Evolutionary conservation across 1,284 basidiomycete species (phyloP).

Genomic region (Naganishia sp.): DNA sequence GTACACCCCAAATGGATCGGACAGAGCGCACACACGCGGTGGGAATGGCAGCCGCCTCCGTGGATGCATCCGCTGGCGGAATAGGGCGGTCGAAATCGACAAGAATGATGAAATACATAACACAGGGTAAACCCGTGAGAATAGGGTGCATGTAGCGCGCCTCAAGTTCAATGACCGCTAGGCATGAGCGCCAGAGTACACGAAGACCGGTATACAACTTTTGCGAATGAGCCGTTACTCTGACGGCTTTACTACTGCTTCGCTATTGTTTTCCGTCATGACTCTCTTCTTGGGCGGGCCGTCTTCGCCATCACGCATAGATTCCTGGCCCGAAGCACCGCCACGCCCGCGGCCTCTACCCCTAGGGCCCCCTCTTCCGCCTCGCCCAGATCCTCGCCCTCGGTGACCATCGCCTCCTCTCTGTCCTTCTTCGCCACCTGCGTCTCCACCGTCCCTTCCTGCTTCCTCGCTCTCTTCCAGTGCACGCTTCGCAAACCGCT

Average conservation of each 20-base stretch:
- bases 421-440: conserved; percentile 16
- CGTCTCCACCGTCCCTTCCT: conserved; percentile 29
- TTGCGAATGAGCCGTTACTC: no score
- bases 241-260: background rate
- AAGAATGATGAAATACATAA: background rate
- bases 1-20: conserved; percentile 30
- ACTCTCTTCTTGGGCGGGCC: conserved; percentile 11
- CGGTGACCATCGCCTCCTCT: conserved; percentile 1
- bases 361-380: conserved; percentile 13
- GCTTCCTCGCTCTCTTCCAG: conserved; percentile 46
- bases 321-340: conserved; percentile 2
- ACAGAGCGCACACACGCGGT: conserved; percentile 24
- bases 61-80: conserved; percentile 10
- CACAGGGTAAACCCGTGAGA: no score
- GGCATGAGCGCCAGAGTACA: background rate
- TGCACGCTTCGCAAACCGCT: conserved; percentile 50
- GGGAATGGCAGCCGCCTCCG: conserved; percentile 22
- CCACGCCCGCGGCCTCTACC: conserved; percentile 17
- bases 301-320: background rate
- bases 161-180: background rate
- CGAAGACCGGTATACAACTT: background rate
- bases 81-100: background rate
- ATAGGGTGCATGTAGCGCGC: no score
- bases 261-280: background rate
- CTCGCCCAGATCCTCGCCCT: conserved; percentile 12